Evolutionary conservation across 139 green algal species (phyloP), one percentile per base, ranked within the genome.

Genomic region (Volvox reticuliferus): DNA sequence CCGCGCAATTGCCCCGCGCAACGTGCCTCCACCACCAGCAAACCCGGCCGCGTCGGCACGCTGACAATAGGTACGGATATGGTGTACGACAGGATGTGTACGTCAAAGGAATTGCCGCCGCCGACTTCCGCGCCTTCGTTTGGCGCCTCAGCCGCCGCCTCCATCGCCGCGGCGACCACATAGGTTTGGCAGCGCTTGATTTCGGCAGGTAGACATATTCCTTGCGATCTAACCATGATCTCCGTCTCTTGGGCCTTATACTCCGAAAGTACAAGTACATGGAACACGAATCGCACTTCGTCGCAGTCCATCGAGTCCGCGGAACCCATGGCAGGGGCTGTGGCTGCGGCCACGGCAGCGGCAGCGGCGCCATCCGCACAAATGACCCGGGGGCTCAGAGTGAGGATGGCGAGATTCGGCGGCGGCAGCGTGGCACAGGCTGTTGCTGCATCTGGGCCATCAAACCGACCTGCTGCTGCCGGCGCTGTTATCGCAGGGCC

Each of bases 11-110:
- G 35, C 18, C 79, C 79, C 24, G 79, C 35, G 21, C 24, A 22
- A 26, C 44, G 37, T 17, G 44, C 79, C 44, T 69, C 79, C 22
- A 69, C 79, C 79, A 69, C n/a, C 37, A 85, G 37, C 79, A 85
- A 16, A 21, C 44, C 79, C 73, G 73, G 24, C 36, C n/a, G 77
- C 33, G 33, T 21, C 18, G 77, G 77, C 33, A 83, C 33, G 44
- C 44, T 55, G 44, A 9, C 44, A 55, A 55, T 9, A 55, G 44
- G 44, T 55, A 55, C 44, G 44, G 44, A 5, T 14, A 55, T 55
- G 44, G 44, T 55, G 44, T 55, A 55, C 5, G 44, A 55, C 44
- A 55, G 44, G 9, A 55, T 55, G 44, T 55, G 44, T 55, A 55
- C 44, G 44, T 5, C 44, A 55, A 55, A 14, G 44, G 44, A 9